Evolutionary conservation across 2,329 filamentous ascomycete species (phyloP), one percentile per base, ranked within the genome.

Genomic region (Diplodia corticola): DNA sequence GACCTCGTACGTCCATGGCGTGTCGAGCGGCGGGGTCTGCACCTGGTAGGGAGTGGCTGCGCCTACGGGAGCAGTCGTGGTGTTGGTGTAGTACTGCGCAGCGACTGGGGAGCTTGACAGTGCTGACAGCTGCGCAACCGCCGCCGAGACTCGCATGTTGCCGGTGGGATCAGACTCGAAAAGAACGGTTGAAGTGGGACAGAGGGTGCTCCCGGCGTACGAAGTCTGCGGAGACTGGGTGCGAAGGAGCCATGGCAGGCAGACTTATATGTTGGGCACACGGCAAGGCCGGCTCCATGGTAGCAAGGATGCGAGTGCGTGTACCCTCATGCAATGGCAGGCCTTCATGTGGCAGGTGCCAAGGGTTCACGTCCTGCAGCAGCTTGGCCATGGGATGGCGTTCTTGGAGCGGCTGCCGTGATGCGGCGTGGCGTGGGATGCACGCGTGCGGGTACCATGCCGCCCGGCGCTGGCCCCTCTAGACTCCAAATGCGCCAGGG

Each of bases 1-100:
- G 22, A 85, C 82, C 5, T 80, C 75, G 64, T 79, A 74, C 1
- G 84, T 86, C 84, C 84, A 86, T 13, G 81, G 77, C 1, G 82
- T 85, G 15, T 75, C 77, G 54, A 82, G 70, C 4, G 80, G 80
- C n/a, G 79, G 78, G 30, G 74, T 67, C 54, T 81, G 75, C 2
- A 75, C 70, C 35, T 75, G 67, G 76, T 85, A 80, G 75, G 73
- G 17, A 74, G 71, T 2, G 72, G 73, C 72, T 2, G 61, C 49
- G 3, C n/a, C 37, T 5, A 5, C 28, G 20, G 57, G 33, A 15
- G 53, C 17, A 17, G 26, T 30, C 26, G 57, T 49, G 44, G 40
- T 35, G 57, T 49, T 49, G 57, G 40, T 28, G 20, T 48, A 49
- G 13, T 10, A 20, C 57, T 61, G 57, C 4, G 57, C 57, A 26